phyloP scores from a whole-genome alignment of 768 basidiomycete species.

The Galerina sulciceps region DNA sequence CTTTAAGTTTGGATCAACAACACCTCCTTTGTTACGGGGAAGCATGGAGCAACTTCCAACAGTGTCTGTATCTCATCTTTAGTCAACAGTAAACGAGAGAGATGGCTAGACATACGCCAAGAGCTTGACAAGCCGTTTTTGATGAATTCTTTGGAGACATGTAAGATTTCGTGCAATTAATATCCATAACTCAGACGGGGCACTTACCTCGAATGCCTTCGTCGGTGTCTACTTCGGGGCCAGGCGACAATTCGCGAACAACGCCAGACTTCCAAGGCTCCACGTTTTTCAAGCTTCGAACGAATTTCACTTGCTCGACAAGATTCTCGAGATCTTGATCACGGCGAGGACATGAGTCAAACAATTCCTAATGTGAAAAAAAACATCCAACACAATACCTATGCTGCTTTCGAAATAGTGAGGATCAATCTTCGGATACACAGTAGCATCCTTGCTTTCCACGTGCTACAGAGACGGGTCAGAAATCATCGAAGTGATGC shows the following conservation, averaged over 20 bases:
- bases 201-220: conserved; percentile 29
- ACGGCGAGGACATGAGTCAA: no score
- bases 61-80: conserved; percentile 36
- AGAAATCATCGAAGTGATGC: neutral
- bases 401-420: conserved; percentile 45
- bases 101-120: conserved; percentile 1
- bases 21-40: conserved; percentile 52
- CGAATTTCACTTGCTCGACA: conserved; percentile 38
- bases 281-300: conserved; percentile 25
- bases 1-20: conserved; percentile 53
- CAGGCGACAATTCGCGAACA: conserved; percentile 34
- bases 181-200: no score
- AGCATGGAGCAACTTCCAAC: conserved; percentile 57
- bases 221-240: conserved; percentile 32
- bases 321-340: conserved; percentile 35
- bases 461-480: conserved; percentile 25
- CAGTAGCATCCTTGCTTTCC: conserved; percentile 34
- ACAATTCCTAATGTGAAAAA: neutral
- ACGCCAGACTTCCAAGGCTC: conserved; percentile 31
- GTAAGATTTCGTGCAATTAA: neutral
- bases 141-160: conserved; percentile 20
- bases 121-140: conserved; percentile 24
- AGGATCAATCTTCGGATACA: conserved; percentile 43
- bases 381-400: conserved; percentile 26
- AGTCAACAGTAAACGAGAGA: neutral